phyloP scores from a whole-genome alignment of 1,284 basidiomycete genomes.

The Microbotryomycetes sp. region DNA sequence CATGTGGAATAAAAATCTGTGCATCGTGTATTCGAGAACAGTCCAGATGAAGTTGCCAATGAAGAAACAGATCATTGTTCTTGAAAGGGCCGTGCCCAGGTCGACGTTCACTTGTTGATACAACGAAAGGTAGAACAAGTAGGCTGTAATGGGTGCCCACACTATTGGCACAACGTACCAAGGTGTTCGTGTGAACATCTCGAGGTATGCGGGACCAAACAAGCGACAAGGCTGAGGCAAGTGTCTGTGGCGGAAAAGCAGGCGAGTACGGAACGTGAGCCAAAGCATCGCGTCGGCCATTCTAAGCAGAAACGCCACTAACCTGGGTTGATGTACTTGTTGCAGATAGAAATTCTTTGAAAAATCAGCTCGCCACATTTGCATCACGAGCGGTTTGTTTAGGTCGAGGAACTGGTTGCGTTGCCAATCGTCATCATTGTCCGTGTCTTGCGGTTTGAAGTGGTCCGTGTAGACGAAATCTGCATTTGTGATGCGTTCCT shows the following conservation, averaged over 20 bases:
- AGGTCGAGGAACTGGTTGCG: constrained; percentile 92
- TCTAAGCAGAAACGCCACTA: not conserved
- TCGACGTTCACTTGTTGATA: constrained; percentile 64
- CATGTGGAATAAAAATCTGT: constrained; percentile 97
- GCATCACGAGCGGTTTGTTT: constrained; percentile 71
- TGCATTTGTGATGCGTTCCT: constrained; percentile 68
- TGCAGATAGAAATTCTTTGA: constrained; percentile 92
- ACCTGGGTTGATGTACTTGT: constrained; percentile 83
- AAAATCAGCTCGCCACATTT: constrained; percentile 78
- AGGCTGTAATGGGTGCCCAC: constrained; percentile 81
- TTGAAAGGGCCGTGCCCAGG: constrained; percentile 35
- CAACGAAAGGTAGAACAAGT: constrained; percentile 72
- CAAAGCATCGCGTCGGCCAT: not conserved
- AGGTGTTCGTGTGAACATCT: constrained; percentile 79
- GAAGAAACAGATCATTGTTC: constrained; percentile 55
- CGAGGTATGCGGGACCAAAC: constrained; percentile 75
- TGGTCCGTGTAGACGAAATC: constrained; percentile 53
- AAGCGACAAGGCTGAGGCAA: constrained; percentile 76
- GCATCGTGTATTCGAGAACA: constrained; percentile 80
- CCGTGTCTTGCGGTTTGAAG: constrained; percentile 82
- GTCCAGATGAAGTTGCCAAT: constrained; percentile 89
- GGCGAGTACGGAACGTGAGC: not conserved
- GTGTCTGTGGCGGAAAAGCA: constrained; percentile 52
- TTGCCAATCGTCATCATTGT: constrained; percentile 67
- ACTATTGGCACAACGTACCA: constrained; percentile 93